phyloP scores from a whole-genome alignment of 1,284 basidiomycete genomes.

The Pseudozyma sp. region DNA sequence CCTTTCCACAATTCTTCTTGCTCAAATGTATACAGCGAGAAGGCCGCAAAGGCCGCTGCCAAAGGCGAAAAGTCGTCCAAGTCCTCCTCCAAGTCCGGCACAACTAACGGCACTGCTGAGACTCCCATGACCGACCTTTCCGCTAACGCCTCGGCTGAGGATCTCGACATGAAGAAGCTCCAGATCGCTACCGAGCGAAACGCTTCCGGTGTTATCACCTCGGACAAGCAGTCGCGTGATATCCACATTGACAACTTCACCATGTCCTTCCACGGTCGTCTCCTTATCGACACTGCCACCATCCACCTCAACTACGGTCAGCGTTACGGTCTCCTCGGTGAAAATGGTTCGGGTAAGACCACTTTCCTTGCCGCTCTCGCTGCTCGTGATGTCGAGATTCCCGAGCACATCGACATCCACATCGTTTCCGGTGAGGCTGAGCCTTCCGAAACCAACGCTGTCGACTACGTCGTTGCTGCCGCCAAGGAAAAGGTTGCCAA shows the following conservation, averaged over 20 bases:
- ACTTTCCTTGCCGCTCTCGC: conserved; percentile 70
- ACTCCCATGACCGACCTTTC: conserved; percentile 60
- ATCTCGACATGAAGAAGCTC: conserved; percentile 68
- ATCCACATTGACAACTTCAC: conserved; percentile 97
- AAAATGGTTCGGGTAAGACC: conserved; percentile 98
- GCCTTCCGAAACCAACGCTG: conserved; percentile 92
- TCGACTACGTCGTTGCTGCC: conserved; percentile 94
- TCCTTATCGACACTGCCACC: conserved; percentile 89
- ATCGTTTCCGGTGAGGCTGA: conserved; percentile 95
- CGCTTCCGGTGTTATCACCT: conserved; percentile 83
- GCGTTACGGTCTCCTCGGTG: conserved; percentile 91
- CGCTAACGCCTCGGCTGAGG: conserved; percentile 53
- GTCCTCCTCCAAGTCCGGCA: conserved; percentile 55
- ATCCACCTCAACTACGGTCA: conserved; percentile 96
- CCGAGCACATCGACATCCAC: conserved; percentile 96
- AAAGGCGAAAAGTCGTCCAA: conserved; percentile 61
- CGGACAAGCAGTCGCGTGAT: conserved; percentile 90
- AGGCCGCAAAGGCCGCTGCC: conserved; percentile 66
- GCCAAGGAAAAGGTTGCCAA: conserved; percentile 95
- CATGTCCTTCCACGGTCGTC: conserved; percentile 94
- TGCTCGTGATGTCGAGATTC: conserved; percentile 84
- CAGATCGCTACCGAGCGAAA: conserved; percentile 66
- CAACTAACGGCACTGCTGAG: conserved; percentile 51
- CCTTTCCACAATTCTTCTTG: not conserved
- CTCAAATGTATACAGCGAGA: conserved; percentile 66